Conservation (phyloP, 2,329 filamentous ascomycete genomes). For the Trichoderma sp. region DNA sequence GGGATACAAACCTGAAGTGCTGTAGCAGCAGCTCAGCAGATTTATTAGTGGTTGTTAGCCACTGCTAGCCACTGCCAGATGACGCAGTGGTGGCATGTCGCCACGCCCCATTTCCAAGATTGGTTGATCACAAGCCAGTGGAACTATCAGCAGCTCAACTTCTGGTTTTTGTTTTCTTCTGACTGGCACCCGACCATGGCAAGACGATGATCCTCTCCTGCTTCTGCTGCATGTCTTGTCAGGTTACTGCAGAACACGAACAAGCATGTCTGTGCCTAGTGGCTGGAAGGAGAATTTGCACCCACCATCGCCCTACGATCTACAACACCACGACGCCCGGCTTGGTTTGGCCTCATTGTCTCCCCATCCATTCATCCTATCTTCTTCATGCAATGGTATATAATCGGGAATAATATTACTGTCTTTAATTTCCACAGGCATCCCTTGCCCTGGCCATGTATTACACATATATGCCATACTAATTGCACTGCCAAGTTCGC, state of each 20-base stretch:
- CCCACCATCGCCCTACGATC: neutral
- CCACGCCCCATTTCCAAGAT: constrained; percentile 1
- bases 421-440: neutral
- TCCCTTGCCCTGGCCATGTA: neutral
- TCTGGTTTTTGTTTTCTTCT: neutral
- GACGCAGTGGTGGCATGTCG: constrained; percentile 19
- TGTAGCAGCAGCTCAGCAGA: neutral
- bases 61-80: constrained; percentile 2
- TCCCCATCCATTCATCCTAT: neutral
- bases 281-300: neutral
- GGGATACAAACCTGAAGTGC: neutral
- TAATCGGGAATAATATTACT: neutral
- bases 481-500: neutral
- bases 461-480: neutral
- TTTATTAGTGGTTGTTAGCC: neutral
- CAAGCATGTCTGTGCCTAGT: neutral
- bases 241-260: neutral
- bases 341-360: neutral
- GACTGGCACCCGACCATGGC: neutral
- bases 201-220: neutral
- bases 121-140: constrained; percentile 12
- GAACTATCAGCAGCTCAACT: neutral
- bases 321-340: neutral
- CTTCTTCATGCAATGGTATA: neutral
- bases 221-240: neutral